Evolutionary conservation across 2,329 filamentous ascomycete genomes (phyloP).

Genomic region (Didymella pomorum): DNA sequence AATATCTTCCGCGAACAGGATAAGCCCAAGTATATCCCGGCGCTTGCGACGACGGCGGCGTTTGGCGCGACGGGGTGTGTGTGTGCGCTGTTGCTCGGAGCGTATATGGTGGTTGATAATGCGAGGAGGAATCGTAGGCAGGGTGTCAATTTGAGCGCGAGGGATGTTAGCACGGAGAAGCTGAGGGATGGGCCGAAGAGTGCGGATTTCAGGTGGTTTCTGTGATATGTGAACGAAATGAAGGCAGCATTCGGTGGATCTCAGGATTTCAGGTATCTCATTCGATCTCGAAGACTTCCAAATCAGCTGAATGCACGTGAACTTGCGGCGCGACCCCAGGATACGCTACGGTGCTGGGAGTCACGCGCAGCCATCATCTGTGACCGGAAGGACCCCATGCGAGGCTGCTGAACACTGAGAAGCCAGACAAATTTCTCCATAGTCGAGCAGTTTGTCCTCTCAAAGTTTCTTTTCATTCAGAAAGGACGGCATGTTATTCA

Average conservation of each 20-base stretch:
- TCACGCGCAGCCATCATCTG: conserved; percentile 13
- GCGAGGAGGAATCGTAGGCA: conserved; percentile 64
- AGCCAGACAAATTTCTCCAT: background rate
- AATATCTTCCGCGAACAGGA: conserved; percentile 73
- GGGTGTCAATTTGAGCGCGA: conserved; percentile 64
- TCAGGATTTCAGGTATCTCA: background rate
- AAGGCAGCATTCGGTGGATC: background rate
- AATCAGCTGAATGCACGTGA: background rate
- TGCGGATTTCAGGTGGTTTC: conserved; percentile 57
- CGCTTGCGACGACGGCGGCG: conserved; percentile 69
- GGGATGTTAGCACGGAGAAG: conserved; percentile 56
- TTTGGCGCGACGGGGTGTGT: conserved; percentile 69
- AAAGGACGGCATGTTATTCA: background rate
- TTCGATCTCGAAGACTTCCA: background rate
- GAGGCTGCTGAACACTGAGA: background rate
- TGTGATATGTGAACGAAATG: conserved; percentile 23
- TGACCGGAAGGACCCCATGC: background rate
- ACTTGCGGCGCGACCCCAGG: background rate
- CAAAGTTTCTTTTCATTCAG: background rate
- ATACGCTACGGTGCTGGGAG: conserved; percentile 1
- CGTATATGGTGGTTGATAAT: conserved; percentile 73
- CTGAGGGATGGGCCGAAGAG: conserved; percentile 55
- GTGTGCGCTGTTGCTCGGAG: conserved; percentile 64
- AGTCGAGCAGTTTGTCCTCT: background rate
- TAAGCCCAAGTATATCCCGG: conserved; percentile 71